Evolutionary conservation across 192 early-diverging fungal genomes (phyloP), one percentile per base, ranked within the genome.

Genomic region (Umbelopsis sp.): DNA sequence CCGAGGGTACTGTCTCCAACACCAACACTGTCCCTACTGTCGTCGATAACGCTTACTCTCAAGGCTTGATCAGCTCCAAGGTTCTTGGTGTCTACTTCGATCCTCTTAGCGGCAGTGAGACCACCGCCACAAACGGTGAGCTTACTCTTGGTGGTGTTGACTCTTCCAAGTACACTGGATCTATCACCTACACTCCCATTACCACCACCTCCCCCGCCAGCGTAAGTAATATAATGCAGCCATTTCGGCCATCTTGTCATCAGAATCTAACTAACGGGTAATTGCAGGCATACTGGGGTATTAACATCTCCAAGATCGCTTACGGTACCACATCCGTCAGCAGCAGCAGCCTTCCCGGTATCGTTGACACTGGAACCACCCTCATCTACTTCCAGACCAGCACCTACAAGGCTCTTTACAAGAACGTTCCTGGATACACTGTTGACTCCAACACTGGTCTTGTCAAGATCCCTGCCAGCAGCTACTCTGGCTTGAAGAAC

Each of bases 61-160:
- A 55, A 52, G 46, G 35, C 53, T 15, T 52, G 41, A 77, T 77
- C 51, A 25, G 41, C 9, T 58, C 71, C 16, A 68, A 80, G 16
- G 74, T 75, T 35, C 77, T 87, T 66, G 76, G 72, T 49, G 81
- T 87, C 69, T 86, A 82, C 55, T 79, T 87, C 47, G 52, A 65
- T 20, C 75, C 75, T 27, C 66, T 69, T 64, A 65, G 21, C 49
- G 65, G 67, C 64, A 72, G 82, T 69, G 58, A 33, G 46, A 61
- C 27, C 13, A 35, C 30, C 55, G 12, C 12, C 6, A 1, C 18
- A 12, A 61, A 61, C 33, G 86, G 84, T 7, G 76, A 79, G 61
- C 51, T 87, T 16, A 79, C 69, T 30, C 67, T 87, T 67, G 82
- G 81, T 64, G 84, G 84, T 44, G 64, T 74, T 61, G 84, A 85